Evolutionary conservation across 1,284 basidiomycete species (phyloP), one percentile per base, ranked within the genome.

Genomic region (Gastroboletus turbinatus): DNA sequence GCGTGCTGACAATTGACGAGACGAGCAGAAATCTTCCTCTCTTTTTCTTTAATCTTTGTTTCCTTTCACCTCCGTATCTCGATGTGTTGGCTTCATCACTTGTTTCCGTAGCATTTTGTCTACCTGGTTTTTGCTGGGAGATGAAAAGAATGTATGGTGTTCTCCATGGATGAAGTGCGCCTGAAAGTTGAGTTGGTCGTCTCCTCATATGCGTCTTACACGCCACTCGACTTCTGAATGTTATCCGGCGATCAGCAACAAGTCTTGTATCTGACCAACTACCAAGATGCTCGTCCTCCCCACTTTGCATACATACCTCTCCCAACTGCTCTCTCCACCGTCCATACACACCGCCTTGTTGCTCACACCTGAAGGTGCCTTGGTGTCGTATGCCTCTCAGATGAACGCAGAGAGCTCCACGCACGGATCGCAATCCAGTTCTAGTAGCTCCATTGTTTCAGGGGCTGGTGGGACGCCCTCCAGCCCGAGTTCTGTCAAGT

Each of bases 311-410:
- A 62, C 59, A 0, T 70, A 70, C 51, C 60, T 70, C 16, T 49
- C 56, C 16, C 69, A 70, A 19, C 13, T 70, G 13, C 67, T 73
- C 40, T 67, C 69, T 0, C 70, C 71, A 2, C 67, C 67, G 0
- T 43, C 55, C 7, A 59, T 72, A 58, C 68, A 70, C 50, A 70
- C 67, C 1, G 68, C 71, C 11, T 43, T 73, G 29, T 33, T 73
- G 40, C 50, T 70, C 32, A 71, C 65, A 0, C 69, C 69, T 5
- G 64, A 71, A 32, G 71, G 69, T 16, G 67, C 70, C 17, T 21
- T 73, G 52, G 72, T 73, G 42, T 73, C 69, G 14, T 71, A 66
- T 57, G 70, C 70, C 10, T 64, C 61, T n/a, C 67, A 44, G 23
- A 57, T 46, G 57, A 57, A 35, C 27, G 16, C 52, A 35, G 61